A percentile compares a stretch with the other conserved stretches of the same genome.
phyloP scores from a whole-genome alignment of 352 stramenopile species.

The Pythium utonaiense region DNA sequence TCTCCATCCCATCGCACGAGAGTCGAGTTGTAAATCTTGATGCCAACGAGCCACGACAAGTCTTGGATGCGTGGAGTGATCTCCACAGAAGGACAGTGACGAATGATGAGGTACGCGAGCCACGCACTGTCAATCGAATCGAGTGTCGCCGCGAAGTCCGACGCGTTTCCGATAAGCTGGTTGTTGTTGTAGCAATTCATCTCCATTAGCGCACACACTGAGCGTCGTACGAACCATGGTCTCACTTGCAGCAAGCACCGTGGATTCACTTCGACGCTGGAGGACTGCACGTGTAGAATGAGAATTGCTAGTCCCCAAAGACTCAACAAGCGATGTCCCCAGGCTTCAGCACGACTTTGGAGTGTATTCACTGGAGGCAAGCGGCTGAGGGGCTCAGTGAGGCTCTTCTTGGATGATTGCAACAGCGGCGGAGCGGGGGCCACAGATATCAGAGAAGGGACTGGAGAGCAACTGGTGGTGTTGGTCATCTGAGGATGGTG shows the following conservation, averaged over 20 bases:
- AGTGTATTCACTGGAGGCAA: neutral
- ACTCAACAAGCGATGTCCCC: slow-evolving; percentile 10
- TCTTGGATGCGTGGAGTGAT: slow-evolving; percentile 19
- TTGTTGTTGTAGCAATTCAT: slow-evolving; percentile 23
- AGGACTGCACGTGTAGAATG: slow-evolving; percentile 16
- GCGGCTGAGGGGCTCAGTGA: neutral
- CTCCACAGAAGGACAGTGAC: slow-evolving; percentile 14
- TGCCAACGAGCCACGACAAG: slow-evolving; percentile 9
- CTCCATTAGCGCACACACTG: slow-evolving; percentile 28
- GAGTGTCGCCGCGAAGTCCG: slow-evolving; percentile 19
- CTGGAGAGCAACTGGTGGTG: no score
- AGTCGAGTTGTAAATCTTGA: slow-evolving; percentile 29
- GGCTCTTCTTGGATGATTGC: no score
- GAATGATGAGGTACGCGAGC: slow-evolving; percentile 23
- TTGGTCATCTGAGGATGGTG: no score
- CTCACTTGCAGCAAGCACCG: slow-evolving; percentile 24
- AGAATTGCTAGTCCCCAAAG: slow-evolving; percentile 23
- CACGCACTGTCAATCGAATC: slow-evolving; percentile 13
- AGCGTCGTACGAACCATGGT: slow-evolving; percentile 21
- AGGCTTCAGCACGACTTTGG: neutral
- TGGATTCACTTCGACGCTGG: neutral
- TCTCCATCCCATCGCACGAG: slow-evolving; percentile 15
- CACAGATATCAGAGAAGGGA: no score
- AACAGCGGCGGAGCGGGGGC: no score
- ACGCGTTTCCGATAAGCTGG: slow-evolving; percentile 1